Conservation (phyloP, 306 rosid genomes). For the Lathyrus tuberosus region DNA sequence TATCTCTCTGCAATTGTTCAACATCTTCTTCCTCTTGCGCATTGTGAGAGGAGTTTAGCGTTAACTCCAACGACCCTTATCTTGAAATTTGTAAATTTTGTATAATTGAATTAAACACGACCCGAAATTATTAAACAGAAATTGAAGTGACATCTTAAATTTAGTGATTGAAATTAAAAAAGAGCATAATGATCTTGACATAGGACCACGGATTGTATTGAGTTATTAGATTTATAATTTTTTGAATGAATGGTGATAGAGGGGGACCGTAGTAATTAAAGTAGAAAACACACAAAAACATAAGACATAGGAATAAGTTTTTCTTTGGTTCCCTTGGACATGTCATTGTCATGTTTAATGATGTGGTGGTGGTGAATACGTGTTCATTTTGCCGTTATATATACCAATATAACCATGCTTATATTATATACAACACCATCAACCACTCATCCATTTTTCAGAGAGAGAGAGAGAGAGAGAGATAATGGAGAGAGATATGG, state of each 20-base stretch:
- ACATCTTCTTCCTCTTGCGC: too few relatives aligned
- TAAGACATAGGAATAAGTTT: conserved; percentile 29
- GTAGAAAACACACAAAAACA: conserved; percentile 35
- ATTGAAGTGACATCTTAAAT: background rate
- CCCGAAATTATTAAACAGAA: too few relatives aligned
- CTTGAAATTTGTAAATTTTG: too few relatives aligned
- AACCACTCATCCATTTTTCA: conserved; percentile 36
- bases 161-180: background rate
- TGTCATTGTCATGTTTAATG: conserved; percentile 42
- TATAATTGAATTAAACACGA: too few relatives aligned
- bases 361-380: conserved; percentile 48
- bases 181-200: conserved; percentile 28
- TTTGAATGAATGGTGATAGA: conserved; percentile 14
- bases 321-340: conserved; percentile 26
- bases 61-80: too few relatives aligned
- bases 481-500: background rate
- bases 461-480: conserved; percentile 29
- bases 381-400: conserved; percentile 51
- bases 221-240: background rate
- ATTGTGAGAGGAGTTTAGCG: too few relatives aligned
- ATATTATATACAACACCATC: background rate
- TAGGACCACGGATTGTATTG: conserved; percentile 36
- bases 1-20: too few relatives aligned
- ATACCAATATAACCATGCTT: conserved; percentile 44
- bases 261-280: conserved; percentile 43